Evolutionary conservation across 805 yeast species (phyloP), one percentile per base, ranked within the genome.

Genomic region (Candida arabinofermentans): DNA sequence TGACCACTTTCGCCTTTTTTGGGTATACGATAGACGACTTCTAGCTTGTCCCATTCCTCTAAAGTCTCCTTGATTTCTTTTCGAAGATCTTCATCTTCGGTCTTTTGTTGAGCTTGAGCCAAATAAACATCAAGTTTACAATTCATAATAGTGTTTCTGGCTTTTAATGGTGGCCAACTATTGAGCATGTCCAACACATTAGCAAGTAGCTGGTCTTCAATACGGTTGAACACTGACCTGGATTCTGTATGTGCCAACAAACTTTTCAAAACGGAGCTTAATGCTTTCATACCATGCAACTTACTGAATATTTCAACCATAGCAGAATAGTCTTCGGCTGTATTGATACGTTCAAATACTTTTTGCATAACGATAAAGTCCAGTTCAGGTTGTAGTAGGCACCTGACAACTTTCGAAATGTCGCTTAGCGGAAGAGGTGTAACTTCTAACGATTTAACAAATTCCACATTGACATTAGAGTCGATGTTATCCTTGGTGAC

Each of bases 11-110:
- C 58, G 8, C 38, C 64, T 30, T 71, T 72, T 52, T 90, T 82
- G 1, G 95, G 90, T 39, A 91, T 90, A 34, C 93, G 75, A 57
- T 83, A 86, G n/a, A 89, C 90, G 75, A 86, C 79, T 57, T 84
- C 82, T 44, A 86, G 74, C 21, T 67, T 66, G 34, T 81, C 68
- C 97, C 97, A 91, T 42, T 71, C 81, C 1, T 71, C 67, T 22
- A 86, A 53, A 29, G 91, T 62, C 5, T 60, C 59, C 3, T 59
- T 44, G 3, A 83, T 71, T 40, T 71, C 61, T 1, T 41, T 42
- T 48, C 61, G 55, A 26, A 72, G 54, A 9, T 60, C 61, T 3
- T 37, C 27, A 49, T 58, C 41, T 17, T 44, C 32, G 6, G 65
- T 53, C 16, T 48, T 49, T 6, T 48, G 30, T 2, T 59, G 41